A percentile compares a stretch with the other conserved stretches of the same genome.
These are phyloP conservation scores for Arabis alpina DNA, from an alignment of 345 rosid species.

Conservation along the genomic window DNA sequence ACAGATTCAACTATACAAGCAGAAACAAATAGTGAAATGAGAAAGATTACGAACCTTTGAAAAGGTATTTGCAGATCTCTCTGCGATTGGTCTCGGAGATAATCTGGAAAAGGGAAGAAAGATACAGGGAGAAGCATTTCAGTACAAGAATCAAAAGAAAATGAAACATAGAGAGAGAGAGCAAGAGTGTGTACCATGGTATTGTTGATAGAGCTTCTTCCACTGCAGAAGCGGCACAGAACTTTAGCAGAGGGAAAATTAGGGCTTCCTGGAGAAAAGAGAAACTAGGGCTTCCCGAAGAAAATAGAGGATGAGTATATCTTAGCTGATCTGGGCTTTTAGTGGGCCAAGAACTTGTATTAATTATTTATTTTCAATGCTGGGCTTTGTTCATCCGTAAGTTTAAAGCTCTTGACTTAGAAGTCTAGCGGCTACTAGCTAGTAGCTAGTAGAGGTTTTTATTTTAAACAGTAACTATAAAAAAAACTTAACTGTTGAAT, in stretches of 20 bases:
- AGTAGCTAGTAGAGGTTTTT: too few relatives aligned
- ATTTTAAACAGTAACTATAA: too few relatives aligned
- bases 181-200: constrained; percentile 35
- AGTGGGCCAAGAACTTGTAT: constrained; percentile 2
- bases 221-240: constrained; percentile 19
- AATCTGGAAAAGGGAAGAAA: constrained; percentile 27
- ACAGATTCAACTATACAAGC: background rate
- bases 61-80: constrained; percentile 64
- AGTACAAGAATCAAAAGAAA: too few relatives aligned
- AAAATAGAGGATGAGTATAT: background rate
- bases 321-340: background rate
- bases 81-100: constrained; percentile 47
- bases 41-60: constrained; percentile 48
- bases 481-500: too few relatives aligned
- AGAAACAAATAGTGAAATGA: background rate
- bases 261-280: constrained; percentile 18
- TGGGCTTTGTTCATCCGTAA: background rate
- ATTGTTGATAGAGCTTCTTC: constrained; percentile 26
- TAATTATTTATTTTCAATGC: background rate
- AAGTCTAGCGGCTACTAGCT: too few relatives aligned
- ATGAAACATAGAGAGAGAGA: constrained; percentile 3
- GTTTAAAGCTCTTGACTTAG: too few relatives aligned
- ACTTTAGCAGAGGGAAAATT: background rate
- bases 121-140: background rate
- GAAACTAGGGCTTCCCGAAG: constrained; percentile 10